Evolutionary conservation across 1,139 yeast species (phyloP), one percentile per base, ranked within the genome.

Genomic region (Yamadazyma spencermartinsiae): DNA sequence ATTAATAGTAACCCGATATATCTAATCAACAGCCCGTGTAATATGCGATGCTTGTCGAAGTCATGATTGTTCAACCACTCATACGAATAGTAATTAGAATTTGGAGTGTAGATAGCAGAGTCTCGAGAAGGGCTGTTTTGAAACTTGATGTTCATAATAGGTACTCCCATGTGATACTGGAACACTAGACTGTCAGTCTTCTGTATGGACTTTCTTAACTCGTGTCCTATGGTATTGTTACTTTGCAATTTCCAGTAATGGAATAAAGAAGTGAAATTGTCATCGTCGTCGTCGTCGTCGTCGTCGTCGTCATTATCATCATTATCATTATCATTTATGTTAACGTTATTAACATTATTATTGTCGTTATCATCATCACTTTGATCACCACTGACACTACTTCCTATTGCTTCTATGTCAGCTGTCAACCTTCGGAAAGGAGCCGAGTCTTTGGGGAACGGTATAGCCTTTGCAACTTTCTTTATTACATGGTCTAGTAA

Each of bases 11-110:
- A 49, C 3, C 77, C 77, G 32, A 70, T 37, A 40, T 52, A 69
- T 31, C 70, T 49, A 19, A 70, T 61, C 44, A 72, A 54, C 60
- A 65, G 63, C 0, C 66, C 66, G 48, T 72, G 76, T 4, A 65
- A 49, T 14, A 54, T 38, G 31, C 63, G 52, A 24, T 60, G 56
- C 16, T 54, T 51, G 43, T 69, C 72, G 12, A 62, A 49, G 30
- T 60, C 49, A 28, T 56, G 46, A 9, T 58, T 49, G 10, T 49
- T 45, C 12, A 68, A 43, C 75, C 74, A 69, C 24, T 65, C 53
- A 31, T 55, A 54, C 1, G 66, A 57, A 46, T 63, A 69, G 40
- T 52, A 56, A 41, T 68, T 67, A 7, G 75, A 66, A 41, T 69
- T 67, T 0, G 71, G 69, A 6, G 65, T 51, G 41, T 61, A 68